Conservation (phyloP, 495 filamentous ascomycete genomes). For the Neurospora sp. region DNA sequence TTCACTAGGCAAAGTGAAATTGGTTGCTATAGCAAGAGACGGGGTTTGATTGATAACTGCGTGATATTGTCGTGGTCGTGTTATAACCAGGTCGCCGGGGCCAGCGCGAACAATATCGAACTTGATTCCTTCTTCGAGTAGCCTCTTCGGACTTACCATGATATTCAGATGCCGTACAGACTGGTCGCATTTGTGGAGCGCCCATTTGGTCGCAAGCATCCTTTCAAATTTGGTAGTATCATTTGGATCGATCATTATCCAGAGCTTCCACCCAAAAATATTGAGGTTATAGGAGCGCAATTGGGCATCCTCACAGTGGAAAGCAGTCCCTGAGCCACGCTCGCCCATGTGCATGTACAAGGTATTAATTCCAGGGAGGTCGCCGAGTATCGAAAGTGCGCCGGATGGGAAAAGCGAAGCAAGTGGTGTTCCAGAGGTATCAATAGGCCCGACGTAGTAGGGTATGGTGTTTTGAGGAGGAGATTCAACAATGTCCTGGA, state of each 20-base stretch:
- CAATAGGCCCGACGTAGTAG: not conserved
- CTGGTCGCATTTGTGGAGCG: too few species aligned
- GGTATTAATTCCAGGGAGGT: not conserved
- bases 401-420: not conserved
- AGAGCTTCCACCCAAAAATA: too few species aligned
- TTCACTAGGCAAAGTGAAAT: not conserved
- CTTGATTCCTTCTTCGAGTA: too few species aligned
- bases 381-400: not conserved
- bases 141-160: too few species aligned
- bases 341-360: not conserved
- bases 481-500: not conserved
- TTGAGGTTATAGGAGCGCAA: not conserved
- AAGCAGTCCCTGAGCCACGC: not conserved
- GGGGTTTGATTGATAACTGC: not conserved
- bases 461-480: not conserved
- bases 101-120: not conserved
- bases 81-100: not conserved
- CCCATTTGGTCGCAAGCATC: too few species aligned
- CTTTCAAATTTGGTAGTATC: too few species aligned
- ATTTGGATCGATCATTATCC: too few species aligned
- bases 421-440: not conserved
- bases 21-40: not conserved
- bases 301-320: not conserved
- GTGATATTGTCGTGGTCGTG: not conserved
- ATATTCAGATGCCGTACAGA: too few species aligned